A percentile compares a stretch with the other conserved stretches of the same genome.
phyloP scores from a whole-genome alignment of 2,329 filamentous ascomycete species.

The Teratosphaeria epicoccoides region DNA sequence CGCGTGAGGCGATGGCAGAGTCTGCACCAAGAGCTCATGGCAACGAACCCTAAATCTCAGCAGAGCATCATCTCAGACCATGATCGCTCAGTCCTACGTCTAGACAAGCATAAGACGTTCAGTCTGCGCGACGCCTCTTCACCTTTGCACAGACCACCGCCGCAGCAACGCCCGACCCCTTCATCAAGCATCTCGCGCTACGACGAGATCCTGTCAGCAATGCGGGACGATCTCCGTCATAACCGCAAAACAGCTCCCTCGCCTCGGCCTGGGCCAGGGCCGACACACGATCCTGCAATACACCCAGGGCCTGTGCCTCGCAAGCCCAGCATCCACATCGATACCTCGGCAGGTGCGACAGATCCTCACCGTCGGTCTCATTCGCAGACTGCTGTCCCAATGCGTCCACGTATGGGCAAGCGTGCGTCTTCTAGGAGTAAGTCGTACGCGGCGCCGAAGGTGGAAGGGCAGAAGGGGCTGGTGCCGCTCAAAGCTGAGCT shows the following conservation, averaged over 20 bases:
- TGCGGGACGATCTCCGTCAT: conserved; percentile 25
- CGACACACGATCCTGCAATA: background rate
- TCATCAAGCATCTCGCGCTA: conserved; percentile 17
- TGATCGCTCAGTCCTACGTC: conserved; percentile 6
- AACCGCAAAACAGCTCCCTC: conserved; percentile 3
- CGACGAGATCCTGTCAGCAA: conserved; percentile 24
- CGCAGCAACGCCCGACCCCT: conserved; percentile 6
- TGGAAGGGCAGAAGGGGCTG: conserved; percentile 18
- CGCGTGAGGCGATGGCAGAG: conserved; percentile 63
- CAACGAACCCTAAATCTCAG: conserved; percentile 5
- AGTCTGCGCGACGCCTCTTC: conserved; percentile 15
- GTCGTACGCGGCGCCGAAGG: conserved; percentile 23
- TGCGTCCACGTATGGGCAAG: conserved; percentile 16
- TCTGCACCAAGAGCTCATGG: conserved; percentile 41
- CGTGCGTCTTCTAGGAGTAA: conserved; percentile 18
- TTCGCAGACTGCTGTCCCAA: conserved; percentile 18
- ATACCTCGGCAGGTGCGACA: conserved; percentile 7
- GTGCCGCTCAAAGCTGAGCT: conserved; percentile 25
- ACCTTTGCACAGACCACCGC: background rate
- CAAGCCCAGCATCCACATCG: conserved; percentile 10
- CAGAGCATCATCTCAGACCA: background rate
- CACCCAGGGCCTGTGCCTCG: background rate
- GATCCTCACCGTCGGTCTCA: conserved; percentile 14
- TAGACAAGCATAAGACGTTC: conserved; percentile 22
- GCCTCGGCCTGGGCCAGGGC: conserved; percentile 2